Evolutionary conservation across 495 filamentous ascomycete species (phyloP).

Genomic region (Neurospora intermedia): DNA sequence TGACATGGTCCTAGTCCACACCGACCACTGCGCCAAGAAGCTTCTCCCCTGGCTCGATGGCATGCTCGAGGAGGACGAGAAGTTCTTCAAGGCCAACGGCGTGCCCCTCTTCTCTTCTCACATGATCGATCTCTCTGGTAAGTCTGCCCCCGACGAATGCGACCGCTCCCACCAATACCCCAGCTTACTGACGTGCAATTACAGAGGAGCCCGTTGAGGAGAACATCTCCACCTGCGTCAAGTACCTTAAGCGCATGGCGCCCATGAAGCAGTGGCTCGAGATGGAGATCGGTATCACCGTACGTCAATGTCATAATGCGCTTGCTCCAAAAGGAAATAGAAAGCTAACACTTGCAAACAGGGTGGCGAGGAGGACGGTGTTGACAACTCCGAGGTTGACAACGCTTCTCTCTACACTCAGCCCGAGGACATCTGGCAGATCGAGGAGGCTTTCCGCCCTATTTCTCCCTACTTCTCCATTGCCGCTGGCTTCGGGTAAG

Average conservation of each 20-base stretch:
- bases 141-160: neutral
- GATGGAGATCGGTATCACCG: slow-evolving; percentile 56
- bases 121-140: slow-evolving; percentile 78
- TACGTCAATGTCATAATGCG: neutral
- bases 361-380: slow-evolving; percentile 92
- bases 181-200: slow-evolving; percentile 12
- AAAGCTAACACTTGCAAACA: slow-evolving; percentile 78
- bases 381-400: slow-evolving; percentile 77
- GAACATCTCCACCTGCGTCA: slow-evolving; percentile 85
- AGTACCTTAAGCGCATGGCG: slow-evolving; percentile 81
- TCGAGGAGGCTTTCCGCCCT: slow-evolving; percentile 63
- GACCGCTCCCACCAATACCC: neutral
- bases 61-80: slow-evolving; percentile 86
- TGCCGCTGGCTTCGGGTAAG: slow-evolving; percentile 70
- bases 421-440: slow-evolving; percentile 85
- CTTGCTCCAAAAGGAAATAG: neutral
- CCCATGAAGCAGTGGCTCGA: slow-evolving; percentile 98
- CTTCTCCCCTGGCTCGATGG: slow-evolving; percentile 89
- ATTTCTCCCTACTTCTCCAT: slow-evolving; percentile 95
- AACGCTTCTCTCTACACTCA: slow-evolving; percentile 97
- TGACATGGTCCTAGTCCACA: slow-evolving; percentile 13
- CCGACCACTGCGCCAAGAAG: slow-evolving; percentile 85
- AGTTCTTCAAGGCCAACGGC: slow-evolving; percentile 82
- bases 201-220: slow-evolving; percentile 73
- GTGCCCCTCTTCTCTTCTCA: slow-evolving; percentile 90